These are phyloP conservation scores for Trichoderma asperelloides DNA, from an alignment of 495 filamentous ascomycete species.

Conservation along the genomic window DNA sequence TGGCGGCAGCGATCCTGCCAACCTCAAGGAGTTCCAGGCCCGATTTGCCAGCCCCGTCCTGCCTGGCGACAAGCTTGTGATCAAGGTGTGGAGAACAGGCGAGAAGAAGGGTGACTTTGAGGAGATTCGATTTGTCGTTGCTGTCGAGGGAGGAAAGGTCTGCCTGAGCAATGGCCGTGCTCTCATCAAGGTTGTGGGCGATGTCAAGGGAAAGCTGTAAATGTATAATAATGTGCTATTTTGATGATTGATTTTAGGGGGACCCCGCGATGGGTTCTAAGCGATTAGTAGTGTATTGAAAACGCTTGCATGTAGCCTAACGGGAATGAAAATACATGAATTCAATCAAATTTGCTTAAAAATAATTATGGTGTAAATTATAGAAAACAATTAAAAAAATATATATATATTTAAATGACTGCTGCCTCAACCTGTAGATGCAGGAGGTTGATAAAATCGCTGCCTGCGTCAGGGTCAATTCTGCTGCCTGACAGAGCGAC, in stretches of 20 bases:
- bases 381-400: no score
- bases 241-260: slow-evolving; percentile 10
- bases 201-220: slow-evolving; percentile 57
- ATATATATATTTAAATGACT: not conserved
- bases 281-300: not conserved
- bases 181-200: slow-evolving; percentile 54
- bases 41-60: slow-evolving; percentile 77
- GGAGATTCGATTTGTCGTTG: slow-evolving; percentile 70
- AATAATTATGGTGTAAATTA: no score
- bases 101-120: slow-evolving; percentile 62
- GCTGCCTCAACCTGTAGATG: not conserved
- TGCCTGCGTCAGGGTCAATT: slow-evolving; percentile 9
- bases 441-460: not conserved
- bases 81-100: slow-evolving; percentile 58
- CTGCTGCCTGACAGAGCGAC: slow-evolving; percentile 12
- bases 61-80: slow-evolving; percentile 61
- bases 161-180: slow-evolving; percentile 78
- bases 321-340: not conserved
- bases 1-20: slow-evolving; percentile 66
- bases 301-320: not conserved
- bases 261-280: not conserved
- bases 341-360: not conserved
- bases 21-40: slow-evolving; percentile 79
- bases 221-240: slow-evolving; percentile 12
- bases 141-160: slow-evolving; percentile 63